Evolutionary conservation across 768 basidiomycete species (phyloP), one percentile per base, ranked within the genome.

Genomic region (Kwoniella mangroviensis): DNA sequence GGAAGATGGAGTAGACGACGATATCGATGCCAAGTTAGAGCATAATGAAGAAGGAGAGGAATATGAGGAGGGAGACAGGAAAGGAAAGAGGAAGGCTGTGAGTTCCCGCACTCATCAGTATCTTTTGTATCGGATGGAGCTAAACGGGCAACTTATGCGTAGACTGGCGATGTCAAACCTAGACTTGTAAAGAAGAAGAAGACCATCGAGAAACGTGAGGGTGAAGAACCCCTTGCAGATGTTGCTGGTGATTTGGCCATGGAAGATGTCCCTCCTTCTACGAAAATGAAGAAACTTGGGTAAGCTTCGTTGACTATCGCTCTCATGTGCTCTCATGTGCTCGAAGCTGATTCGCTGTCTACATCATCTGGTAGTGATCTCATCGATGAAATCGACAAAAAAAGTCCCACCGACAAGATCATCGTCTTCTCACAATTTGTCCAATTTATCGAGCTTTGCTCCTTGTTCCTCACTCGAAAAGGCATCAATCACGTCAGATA

Each of bases 361-460:
- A 7, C 21, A 22, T 59, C 88, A 88, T 34, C 34, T 34, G 34
- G 88, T 53, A 91, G 90, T 86, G 84, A 88, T n/a, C 79, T 85
- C 12, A 79, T 91, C 5, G 68, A 82, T 45, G 80, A 84, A 41
- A 84, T 87, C 71, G 80, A 85, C n/a, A 77, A 85, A 56, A 83
- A 86, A 22, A 79, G 85, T 68, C 88, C 88, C 1, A 86, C 88
- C 13, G 89, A 90, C 75, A 91, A 90, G 88, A 70, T 69, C 67
- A 67, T 93, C 61, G 83, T 92, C 67, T 85, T 91, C 66, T 91
- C 90, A 0, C 89, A 90, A 78, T 92, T 91, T 88, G 90, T 89
- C 0, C 81, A 84, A 6, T 90, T 88, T 67, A 85, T 93, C 45
- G 85, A 86, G 11, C 84, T 92, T 4, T 86, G 89, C n/a, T 89